phyloP scores from a whole-genome alignment of 2,329 filamentous ascomycete genomes.

The Rutstroemia sp. region DNA sequence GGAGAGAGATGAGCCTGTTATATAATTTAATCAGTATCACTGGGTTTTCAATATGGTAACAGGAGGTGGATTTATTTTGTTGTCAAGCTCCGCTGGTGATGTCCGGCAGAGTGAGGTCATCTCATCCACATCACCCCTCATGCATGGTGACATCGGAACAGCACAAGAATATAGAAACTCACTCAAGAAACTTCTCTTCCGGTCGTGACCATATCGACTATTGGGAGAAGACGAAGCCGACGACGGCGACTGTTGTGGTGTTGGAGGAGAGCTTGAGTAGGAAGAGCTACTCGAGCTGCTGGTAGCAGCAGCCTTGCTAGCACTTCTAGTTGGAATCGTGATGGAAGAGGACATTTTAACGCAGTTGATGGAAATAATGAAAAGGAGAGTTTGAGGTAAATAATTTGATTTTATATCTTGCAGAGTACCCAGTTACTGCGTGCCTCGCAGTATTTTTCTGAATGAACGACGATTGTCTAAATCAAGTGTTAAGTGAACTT shows the following conservation, averaged over 20 bases:
- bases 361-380: constrained; percentile 6
- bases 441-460: too few species aligned
- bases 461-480: too few species aligned
- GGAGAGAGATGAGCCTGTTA: constrained; percentile 60
- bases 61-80: neutral
- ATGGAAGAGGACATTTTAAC: constrained; percentile 56
- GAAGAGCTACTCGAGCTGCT: constrained; percentile 41
- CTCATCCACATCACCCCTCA: neutral
- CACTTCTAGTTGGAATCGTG: constrained; percentile 50
- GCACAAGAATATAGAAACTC: constrained; percentile 27
- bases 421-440: neutral
- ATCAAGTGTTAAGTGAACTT: neutral
- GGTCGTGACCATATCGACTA: constrained; percentile 40
- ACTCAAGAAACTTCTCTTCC: constrained; percentile 58
- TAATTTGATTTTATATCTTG: neutral
- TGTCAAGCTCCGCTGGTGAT: constrained; percentile 1
- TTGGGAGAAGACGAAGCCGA: constrained; percentile 31
- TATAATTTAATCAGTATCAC: neutral
- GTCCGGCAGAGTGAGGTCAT: too few species aligned
- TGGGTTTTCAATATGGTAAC: constrained; percentile 18
- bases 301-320: constrained; percentile 36
- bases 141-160: neutral
- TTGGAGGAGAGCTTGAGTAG: constrained; percentile 48
- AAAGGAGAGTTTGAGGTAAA: constrained; percentile 4
- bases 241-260: constrained; percentile 37